Evolutionary conservation across 192 early-diverging fungal genomes (phyloP).

Genomic region (Rhizophagus clarus): DNA sequence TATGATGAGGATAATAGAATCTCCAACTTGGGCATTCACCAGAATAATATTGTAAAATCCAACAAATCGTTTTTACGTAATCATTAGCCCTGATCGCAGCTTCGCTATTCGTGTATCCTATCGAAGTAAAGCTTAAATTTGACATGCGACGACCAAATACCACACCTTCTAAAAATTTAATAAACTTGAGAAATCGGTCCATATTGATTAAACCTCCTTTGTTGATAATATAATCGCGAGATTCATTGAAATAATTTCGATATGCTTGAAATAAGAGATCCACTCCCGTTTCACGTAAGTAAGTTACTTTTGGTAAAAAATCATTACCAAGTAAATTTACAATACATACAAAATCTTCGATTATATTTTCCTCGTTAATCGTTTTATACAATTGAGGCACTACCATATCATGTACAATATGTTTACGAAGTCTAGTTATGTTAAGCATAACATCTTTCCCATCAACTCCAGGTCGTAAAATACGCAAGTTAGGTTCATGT

Average conservation of each 20-base stretch:
- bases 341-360: constrained; percentile 33
- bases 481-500: constrained; percentile 18
- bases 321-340: constrained; percentile 28
- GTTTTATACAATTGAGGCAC: background rate
- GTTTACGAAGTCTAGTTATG: constrained; percentile 20
- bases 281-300: constrained; percentile 13
- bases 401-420: constrained; percentile 23
- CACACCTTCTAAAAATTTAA: background rate
- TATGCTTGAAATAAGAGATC: constrained; percentile 17
- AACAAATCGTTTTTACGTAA: constrained; percentile 19
- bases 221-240: background rate
- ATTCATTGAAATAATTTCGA: background rate
- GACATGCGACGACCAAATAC: background rate
- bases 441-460: background rate
- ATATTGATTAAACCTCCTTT: constrained; percentile 15
- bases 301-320: constrained; percentile 18
- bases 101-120: background rate
- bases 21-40: constrained; percentile 29
- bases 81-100: constrained; percentile 24
- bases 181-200: background rate
- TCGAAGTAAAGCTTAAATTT: background rate
- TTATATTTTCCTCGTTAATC: constrained; percentile 17
- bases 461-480: background rate
- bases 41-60: constrained; percentile 28
- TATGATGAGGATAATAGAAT: constrained; percentile 29